phyloP scores from a whole-genome alignment of 1,284 basidiomycete species.

The Chiua sp. region DNA sequence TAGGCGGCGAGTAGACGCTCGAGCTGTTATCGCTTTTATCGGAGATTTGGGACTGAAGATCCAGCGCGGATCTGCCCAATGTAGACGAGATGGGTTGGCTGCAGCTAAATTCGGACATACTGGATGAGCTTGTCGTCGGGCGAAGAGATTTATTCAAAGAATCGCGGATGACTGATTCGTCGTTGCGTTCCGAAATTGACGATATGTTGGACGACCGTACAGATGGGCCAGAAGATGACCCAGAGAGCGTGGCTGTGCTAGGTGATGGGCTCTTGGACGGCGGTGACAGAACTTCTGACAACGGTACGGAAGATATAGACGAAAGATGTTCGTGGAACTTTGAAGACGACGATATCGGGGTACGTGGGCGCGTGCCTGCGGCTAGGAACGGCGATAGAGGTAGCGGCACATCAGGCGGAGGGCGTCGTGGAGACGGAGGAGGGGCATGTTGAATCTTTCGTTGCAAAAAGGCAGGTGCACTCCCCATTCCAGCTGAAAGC shows the following conservation, averaged over 20 bases:
- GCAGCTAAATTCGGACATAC: conserved; percentile 24
- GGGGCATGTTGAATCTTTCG: conserved; percentile 33
- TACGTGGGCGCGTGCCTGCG: conserved; percentile 9
- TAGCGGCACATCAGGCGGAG: conserved; percentile 36
- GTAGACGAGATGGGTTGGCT: conserved; percentile 18
- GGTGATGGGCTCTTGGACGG: conserved; percentile 19
- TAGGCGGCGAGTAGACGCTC: conserved; percentile 25
- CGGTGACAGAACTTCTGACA: conserved; percentile 18
- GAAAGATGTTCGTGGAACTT: conserved; percentile 41
- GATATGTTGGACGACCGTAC: conserved; percentile 30
- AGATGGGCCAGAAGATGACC: conserved; percentile 35
- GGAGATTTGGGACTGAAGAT: conserved; percentile 22
- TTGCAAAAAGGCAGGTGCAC: conserved; percentile 34
- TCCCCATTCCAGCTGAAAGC: conserved; percentile 8
- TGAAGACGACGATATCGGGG: conserved; percentile 19
- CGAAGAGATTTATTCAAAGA: conserved; percentile 16
- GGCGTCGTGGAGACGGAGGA: conserved; percentile 31
- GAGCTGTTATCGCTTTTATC: conserved; percentile 21
- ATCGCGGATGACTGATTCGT: conserved; percentile 6
- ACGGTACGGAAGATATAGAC: conserved; percentile 32
- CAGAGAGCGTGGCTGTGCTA: conserved; percentile 31
- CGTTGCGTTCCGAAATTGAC: conserved; percentile 23
- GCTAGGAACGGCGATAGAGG: conserved; percentile 27
- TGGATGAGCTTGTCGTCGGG: conserved; percentile 29
- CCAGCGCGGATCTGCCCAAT: conserved; percentile 1